These are phyloP conservation scores for Rhododendron vialii DNA, from an alignment of 148 eudicot species.

Conservation along the genomic window DNA sequence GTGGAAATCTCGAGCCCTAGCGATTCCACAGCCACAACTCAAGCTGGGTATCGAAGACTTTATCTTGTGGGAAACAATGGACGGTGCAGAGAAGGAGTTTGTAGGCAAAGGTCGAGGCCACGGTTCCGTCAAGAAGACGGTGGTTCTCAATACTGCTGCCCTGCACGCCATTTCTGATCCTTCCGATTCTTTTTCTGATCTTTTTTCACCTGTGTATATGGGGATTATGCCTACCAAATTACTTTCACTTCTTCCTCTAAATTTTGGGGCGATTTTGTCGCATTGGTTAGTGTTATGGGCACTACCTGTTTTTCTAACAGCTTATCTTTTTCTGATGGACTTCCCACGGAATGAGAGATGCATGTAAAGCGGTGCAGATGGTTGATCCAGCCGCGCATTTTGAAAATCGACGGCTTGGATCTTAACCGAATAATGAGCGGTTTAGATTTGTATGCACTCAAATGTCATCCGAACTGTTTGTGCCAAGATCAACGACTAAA, in stretches of 20 bases:
- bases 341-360: too few species aligned
- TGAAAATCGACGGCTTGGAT: too few species aligned
- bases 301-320: too few species aligned
- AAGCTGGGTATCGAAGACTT: not conserved
- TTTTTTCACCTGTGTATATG: not conserved
- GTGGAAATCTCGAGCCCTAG: slow-evolving; percentile 20
- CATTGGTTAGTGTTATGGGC: not conserved
- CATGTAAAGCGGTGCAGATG: too few species aligned
- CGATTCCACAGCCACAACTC: slow-evolving; percentile 29
- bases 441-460: too few species aligned
- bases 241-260: not conserved
- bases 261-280: not conserved
- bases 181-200: not conserved
- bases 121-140: slow-evolving; percentile 44
- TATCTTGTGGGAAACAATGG: not conserved
- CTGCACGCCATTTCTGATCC: slow-evolving; percentile 54
- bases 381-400: too few species aligned
- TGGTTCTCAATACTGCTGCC: slow-evolving; percentile 40
- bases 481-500: too few species aligned
- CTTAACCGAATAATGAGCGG: too few species aligned
- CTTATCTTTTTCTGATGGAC: too few species aligned
- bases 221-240: not conserved
- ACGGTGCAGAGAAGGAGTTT: slow-evolving; percentile 6
- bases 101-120: slow-evolving; percentile 35
- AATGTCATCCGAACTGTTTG: too few species aligned